These are phyloP conservation scores for Lactarius psammicola DNA, from an alignment of 768 basidiomycete species.

Conservation along the genomic window DNA sequence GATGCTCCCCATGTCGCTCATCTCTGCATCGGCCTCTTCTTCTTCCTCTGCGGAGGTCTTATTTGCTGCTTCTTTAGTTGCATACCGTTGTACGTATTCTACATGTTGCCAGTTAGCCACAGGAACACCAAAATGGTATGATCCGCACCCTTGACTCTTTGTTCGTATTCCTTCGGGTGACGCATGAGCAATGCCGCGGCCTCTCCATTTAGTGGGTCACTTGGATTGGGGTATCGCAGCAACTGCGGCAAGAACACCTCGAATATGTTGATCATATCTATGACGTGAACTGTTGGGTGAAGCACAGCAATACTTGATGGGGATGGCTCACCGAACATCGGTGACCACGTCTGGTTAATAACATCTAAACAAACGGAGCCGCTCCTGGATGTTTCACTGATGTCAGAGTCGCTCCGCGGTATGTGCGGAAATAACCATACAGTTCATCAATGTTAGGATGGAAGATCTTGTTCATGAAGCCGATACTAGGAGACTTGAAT, in stretches of 20 bases:
- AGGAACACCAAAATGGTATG: neutral
- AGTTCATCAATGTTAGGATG: slow-evolving; percentile 99
- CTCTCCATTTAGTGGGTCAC: slow-evolving; percentile 97
- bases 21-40: slow-evolving; percentile 72
- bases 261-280: slow-evolving; percentile 99
- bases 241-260: slow-evolving; percentile 98
- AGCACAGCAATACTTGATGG: slow-evolving; percentile 20
- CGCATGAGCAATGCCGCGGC: slow-evolving; percentile 97
- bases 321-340: slow-evolving; percentile 85
- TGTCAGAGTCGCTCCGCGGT: slow-evolving; percentile 25
- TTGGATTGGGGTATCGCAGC: slow-evolving; percentile 95
- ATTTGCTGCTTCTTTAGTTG: slow-evolving; percentile 87
- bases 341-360: slow-evolving; percentile 99
- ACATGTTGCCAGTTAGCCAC: slow-evolving; percentile 11
- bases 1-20: slow-evolving; percentile 85
- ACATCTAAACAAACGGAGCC: slow-evolving; percentile 98
- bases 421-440: slow-evolving; percentile 42
- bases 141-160: slow-evolving; percentile 81
- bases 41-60: slow-evolving; percentile 68
- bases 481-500: slow-evolving; percentile 98
- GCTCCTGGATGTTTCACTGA: slow-evolving; percentile 53
- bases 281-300: slow-evolving; percentile 1
- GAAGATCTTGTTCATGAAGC: slow-evolving; percentile 99
- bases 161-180: slow-evolving; percentile 93
- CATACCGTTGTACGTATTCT: slow-evolving; percentile 97